phyloP scores from a whole-genome alignment of 1,284 basidiomycete genomes.

The Violaceomyces palustris region DNA sequence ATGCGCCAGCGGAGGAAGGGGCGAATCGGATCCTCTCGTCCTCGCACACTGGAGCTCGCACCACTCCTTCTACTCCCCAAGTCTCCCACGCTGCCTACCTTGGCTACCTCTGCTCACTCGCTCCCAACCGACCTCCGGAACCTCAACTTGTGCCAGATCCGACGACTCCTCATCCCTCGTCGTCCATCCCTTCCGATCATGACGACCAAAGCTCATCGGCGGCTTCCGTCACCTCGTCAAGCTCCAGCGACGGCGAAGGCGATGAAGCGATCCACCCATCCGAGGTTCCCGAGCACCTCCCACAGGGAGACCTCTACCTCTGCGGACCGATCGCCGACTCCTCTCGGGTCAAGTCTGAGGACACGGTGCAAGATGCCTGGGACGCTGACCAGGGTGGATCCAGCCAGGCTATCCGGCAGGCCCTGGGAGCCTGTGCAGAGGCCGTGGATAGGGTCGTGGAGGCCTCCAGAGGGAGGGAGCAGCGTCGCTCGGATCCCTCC shows the following conservation, averaged over 20 bases:
- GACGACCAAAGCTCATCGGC: no score
- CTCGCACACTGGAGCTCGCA: background rate
- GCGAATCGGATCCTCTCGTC: background rate
- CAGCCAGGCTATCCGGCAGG: conserved; percentile 42
- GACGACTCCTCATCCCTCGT: no score
- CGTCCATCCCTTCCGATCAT: no score
- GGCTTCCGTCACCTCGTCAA: conserved; percentile 24
- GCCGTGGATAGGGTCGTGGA: conserved; percentile 45
- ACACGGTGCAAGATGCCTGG: background rate
- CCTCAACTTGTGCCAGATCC: conserved; percentile 3
- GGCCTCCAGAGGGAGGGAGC: conserved; percentile 2
- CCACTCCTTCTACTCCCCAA: background rate
- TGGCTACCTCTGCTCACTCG: conserved; percentile 14
- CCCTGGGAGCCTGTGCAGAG: conserved; percentile 43
- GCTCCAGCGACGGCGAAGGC: conserved; percentile 35
- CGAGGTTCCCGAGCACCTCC: conserved; percentile 40
- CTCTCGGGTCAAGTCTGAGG: background rate
- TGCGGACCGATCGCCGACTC: conserved; percentile 29
- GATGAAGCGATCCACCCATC: conserved; percentile 34
- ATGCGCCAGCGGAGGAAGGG: background rate
- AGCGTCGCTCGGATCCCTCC: no score
- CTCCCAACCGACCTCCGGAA: conserved; percentile 18
- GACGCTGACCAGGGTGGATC: conserved; percentile 36
- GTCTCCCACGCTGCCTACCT: conserved; percentile 27
- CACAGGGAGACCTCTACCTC: conserved; percentile 49